Evolutionary conservation across 2,329 filamentous ascomycete genomes (phyloP), one percentile per base, ranked within the genome.

Genomic region (Phoma sp.): DNA sequence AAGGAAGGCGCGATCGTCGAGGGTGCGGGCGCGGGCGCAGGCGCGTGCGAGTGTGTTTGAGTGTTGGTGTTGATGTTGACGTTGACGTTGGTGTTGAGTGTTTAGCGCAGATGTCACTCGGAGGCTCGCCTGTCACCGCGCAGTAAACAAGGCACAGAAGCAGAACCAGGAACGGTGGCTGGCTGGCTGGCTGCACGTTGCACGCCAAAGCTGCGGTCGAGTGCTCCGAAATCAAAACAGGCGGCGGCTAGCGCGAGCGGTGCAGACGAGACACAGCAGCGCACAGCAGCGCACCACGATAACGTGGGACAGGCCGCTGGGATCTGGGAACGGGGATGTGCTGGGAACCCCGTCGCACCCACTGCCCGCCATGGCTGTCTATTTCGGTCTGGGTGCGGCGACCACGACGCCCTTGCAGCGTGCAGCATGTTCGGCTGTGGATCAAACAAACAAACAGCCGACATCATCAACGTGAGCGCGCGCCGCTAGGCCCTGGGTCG

Each of bases 261-360:
- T 40, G 43, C 63, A 58, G 44, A 54, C 46, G 17, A 17, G 17
- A 17, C 17, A 56, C 60, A 56, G 63, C 65, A 70, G 57, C 64
- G 62, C 67, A 56, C 60, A 56, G 63, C 65, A 70, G 57, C 64
- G 62, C 67, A 58, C 63, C 60, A 60, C 58, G 58, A 37, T 46
- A 63, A 57, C 38, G 60, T 64, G 67, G 60, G 49, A 66, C 59
- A 55, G 50, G 67, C 27, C 35, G 25, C 49, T 38, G 41, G 40
- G 41, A 24, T 24, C 24, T n/a, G 24, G 32, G 15, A 37, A 37
- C 9, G 12, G 29, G 29, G 29, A 13, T 31, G 32, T 33, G 39
- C 39, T 19, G 47, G 47, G 47, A 39, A 51, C 21, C 38, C 38
- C 25, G 29, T 13, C 10, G 29, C 9, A 8, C 25, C 25, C 25